Conservation (phyloP, 257 asterid genomes). For the Lithospermum erythrorhizon region DNA sequence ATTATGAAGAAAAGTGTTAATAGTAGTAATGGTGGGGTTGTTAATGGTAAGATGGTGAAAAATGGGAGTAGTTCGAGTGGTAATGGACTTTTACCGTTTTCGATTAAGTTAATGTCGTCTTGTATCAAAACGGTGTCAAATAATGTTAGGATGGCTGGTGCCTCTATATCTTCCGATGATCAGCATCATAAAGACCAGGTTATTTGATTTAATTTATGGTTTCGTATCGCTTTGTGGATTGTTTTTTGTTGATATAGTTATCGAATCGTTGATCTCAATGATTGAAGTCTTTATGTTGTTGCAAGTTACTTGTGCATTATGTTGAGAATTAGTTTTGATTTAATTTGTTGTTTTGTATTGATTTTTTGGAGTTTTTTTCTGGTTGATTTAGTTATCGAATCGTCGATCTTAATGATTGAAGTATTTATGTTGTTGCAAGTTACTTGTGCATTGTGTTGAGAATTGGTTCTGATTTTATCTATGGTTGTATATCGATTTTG, state of each 20-base stretch:
- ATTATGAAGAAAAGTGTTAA: slow-evolving; percentile 38
- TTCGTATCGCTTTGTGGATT: too few relatives aligned
- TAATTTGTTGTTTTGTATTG: too few relatives aligned
- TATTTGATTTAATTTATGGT: neutral
- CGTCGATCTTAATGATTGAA: neutral
- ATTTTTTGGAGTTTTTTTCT: too few relatives aligned
- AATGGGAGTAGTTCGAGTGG: slow-evolving; percentile 17
- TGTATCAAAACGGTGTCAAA: slow-evolving; percentile 41
- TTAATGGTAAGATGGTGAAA: slow-evolving; percentile 13
- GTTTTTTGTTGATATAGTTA: neutral
- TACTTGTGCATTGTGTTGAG: too few relatives aligned
- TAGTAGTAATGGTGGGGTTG: slow-evolving; percentile 8
- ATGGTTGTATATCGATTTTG: too few relatives aligned
- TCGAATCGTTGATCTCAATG: neutral
- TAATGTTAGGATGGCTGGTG: slow-evolving; percentile 39
- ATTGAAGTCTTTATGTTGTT: neutral
- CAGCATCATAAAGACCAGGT: slow-evolving; percentile 37
- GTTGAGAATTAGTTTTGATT: neutral
- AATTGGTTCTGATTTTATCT: neutral
- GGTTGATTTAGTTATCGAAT: neutral
- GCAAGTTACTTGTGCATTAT: too few relatives aligned
- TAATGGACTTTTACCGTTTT: slow-evolving; percentile 32
- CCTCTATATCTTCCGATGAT: slow-evolving; percentile 23
- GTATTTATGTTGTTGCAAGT: neutral
- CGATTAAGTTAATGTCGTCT: slow-evolving; percentile 39